phyloP scores from a whole-genome alignment of 2,329 filamentous ascomycete genomes.

The Chaetothyriales sp. region DNA sequence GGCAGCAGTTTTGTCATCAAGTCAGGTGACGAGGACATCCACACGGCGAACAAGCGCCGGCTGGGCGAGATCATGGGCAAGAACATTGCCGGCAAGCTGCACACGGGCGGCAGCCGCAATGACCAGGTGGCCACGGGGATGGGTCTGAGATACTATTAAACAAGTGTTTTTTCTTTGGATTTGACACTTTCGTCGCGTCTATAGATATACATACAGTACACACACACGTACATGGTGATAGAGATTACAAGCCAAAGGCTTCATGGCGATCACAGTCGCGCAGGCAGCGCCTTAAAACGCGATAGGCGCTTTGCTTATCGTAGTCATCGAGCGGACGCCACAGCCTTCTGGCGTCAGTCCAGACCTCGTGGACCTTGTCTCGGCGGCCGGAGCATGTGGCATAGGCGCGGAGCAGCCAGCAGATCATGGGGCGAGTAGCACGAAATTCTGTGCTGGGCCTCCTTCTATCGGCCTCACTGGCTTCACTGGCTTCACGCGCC shows the following conservation, averaged over 20 bases:
- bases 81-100: conserved; percentile 69
- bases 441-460: conserved; percentile 4
- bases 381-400: conserved; percentile 12
- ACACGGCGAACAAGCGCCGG: conserved; percentile 58
- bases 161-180: background rate
- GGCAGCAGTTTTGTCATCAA: conserved; percentile 18
- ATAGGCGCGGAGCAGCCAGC: conserved; percentile 17
- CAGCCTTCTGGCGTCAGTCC: conserved; percentile 11
- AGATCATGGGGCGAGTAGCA: conserved; percentile 11
- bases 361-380: conserved; percentile 14
- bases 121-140: conserved; percentile 86
- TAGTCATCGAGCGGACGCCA: conserved; percentile 16
- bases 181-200: background rate
- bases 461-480: background rate
- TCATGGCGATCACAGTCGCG: conserved; percentile 16
- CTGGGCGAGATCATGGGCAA: conserved; percentile 77
- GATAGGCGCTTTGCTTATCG: conserved; percentile 12
- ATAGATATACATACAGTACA: background rate
- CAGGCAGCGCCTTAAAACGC: conserved; percentile 15
- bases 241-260: background rate
- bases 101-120: conserved; percentile 76
- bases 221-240: background rate
- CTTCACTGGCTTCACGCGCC: background rate
- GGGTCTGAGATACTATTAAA: conserved; percentile 40
- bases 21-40: conserved; percentile 38